These are phyloP conservation scores for Pseudocercospora fijiensis DNA, from an alignment of 2,329 filamentous ascomycete genomes.

Conservation along the genomic window DNA sequence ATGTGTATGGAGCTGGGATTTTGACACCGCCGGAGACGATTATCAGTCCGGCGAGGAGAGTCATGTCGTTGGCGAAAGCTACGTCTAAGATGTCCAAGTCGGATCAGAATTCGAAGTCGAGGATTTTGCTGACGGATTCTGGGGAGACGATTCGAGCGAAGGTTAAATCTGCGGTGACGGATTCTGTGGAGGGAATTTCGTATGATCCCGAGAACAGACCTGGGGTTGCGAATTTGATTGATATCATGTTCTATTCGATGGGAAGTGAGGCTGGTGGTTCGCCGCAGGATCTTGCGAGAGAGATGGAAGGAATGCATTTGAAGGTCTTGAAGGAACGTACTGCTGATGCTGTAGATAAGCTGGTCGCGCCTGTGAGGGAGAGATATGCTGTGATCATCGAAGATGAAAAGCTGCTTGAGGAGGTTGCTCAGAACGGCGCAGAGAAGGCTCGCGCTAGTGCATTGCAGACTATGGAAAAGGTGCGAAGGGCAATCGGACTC, in stretches of 20 bases:
- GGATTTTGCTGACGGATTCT: slow-evolving; percentile 78
- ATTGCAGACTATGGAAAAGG: slow-evolving; percentile 46
- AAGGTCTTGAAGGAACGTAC: slow-evolving; percentile 64
- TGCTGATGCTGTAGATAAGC: slow-evolving; percentile 56
- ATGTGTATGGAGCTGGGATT: slow-evolving; percentile 59
- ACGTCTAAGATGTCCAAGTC: slow-evolving; percentile 93
- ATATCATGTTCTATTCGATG: slow-evolving; percentile 66
- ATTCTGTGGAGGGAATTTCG: slow-evolving; percentile 64
- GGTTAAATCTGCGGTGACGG: slow-evolving; percentile 72
- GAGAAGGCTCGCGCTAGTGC: slow-evolving; percentile 63
- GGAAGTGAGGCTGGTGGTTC: slow-evolving; percentile 25
- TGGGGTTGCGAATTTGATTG: slow-evolving; percentile 82
- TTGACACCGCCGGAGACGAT: slow-evolving; percentile 69
- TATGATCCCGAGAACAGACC: slow-evolving; percentile 71
- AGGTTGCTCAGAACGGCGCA: slow-evolving; percentile 56
- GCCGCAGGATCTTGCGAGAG: slow-evolving; percentile 47
- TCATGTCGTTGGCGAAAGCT: slow-evolving; percentile 86
- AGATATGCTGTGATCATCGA: slow-evolving; percentile 56
- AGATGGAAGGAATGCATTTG: slow-evolving; percentile 50
- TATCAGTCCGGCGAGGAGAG: slow-evolving; percentile 74
- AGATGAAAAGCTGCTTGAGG: slow-evolving; percentile 55
- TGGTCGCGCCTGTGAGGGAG: slow-evolving; percentile 56
- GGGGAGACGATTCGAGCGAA: slow-evolving; percentile 65
- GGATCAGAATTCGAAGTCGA: slow-evolving; percentile 65
- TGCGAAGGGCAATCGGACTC: slow-evolving; percentile 14